Percentiles rank a stretch among this genome's conserved stretches.
These are phyloP conservation scores for Capronia epimyces DNA, from an alignment of 2,329 filamentous ascomycete species.

Conservation along the genomic window DNA sequence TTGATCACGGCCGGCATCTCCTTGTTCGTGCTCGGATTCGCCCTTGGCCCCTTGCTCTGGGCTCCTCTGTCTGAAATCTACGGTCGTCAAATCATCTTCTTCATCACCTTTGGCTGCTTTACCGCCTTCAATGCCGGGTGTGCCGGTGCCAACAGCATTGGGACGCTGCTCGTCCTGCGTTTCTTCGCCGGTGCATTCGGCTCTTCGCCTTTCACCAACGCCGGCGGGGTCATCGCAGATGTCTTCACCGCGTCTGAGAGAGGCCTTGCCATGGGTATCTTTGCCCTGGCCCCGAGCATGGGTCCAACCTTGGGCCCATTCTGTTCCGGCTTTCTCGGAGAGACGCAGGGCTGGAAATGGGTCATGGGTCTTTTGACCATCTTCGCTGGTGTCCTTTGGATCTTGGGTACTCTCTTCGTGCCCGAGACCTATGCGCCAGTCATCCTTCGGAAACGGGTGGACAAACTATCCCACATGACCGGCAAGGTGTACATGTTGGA, in stretches of 20 bases:
- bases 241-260: conserved; percentile 52
- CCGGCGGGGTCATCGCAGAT: conserved; percentile 56
- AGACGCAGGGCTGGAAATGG: conserved; percentile 64
- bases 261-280: conserved; percentile 57
- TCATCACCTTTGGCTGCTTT: conserved; percentile 53
- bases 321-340: conserved; percentile 60
- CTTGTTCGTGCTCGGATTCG: conserved; percentile 59
- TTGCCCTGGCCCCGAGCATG: conserved; percentile 62
- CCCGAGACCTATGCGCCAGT: conserved; percentile 59
- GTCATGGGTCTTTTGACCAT: conserved; percentile 59
- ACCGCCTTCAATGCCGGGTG: conserved; percentile 58
- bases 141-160: conserved; percentile 54
- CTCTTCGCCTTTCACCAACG: conserved; percentile 57
- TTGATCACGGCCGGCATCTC: conserved; percentile 57
- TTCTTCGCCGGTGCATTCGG: conserved; percentile 62
- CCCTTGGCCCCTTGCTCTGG: conserved; percentile 58
- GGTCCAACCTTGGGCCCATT: conserved; percentile 62
- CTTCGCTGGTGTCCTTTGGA: conserved; percentile 59
- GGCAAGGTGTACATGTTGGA: conserved; percentile 55
- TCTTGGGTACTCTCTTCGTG: conserved; percentile 47
- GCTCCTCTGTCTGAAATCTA: conserved; percentile 62
- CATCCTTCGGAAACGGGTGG: conserved; percentile 50
- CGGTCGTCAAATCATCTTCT: conserved; percentile 56
- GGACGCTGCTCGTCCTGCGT: conserved; percentile 58
- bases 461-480: conserved; percentile 47